Evolutionary conservation across 1,139 yeast genomes (phyloP).

Genomic region (Yamadazyma conglobata): DNA sequence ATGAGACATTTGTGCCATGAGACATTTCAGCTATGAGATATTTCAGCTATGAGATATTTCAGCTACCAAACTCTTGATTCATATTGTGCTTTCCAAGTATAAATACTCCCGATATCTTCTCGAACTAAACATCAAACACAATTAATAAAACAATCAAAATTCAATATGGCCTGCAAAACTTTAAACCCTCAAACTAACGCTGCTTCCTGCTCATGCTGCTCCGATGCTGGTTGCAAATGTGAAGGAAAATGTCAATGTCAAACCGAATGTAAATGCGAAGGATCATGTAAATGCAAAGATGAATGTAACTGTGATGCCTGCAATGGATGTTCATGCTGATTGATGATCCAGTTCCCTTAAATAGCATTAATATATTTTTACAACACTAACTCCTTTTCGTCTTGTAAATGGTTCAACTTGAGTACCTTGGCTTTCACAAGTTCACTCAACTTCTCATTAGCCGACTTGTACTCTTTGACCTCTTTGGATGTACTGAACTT

Average conservation of each 20-base stretch:
- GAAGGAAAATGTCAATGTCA: conserved; percentile 6
- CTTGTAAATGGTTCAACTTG: conserved; percentile 14
- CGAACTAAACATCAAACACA: neutral
- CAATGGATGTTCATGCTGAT: conserved; percentile 1
- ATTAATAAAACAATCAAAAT: conserved; percentile 2
- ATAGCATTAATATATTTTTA: conserved; percentile 1
- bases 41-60: conserved; percentile 2
- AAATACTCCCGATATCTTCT: too few relatives aligned
- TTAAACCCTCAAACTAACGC: neutral
- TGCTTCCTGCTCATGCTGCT: conserved; percentile 3
- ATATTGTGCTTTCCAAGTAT: conserved; percentile 1
- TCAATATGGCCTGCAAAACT: conserved; percentile 5
- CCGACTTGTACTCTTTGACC: conserved; percentile 21
- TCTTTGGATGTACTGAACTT: conserved; percentile 18
- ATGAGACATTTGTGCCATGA: conserved; percentile 2
- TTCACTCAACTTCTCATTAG: conserved; percentile 19
- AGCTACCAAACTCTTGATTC: conserved; percentile 1
- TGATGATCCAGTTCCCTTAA: too few relatives aligned
- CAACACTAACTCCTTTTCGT: conserved; percentile 6
- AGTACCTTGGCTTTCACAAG: conserved; percentile 20
- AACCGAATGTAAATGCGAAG: conserved; percentile 2
- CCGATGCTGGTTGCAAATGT: conserved; percentile 4
- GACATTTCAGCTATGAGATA: conserved; percentile 1
- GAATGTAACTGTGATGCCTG: conserved; percentile 4
- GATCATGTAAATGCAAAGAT: conserved; percentile 3